A percentile compares a stretch with the other conserved stretches of the same genome.
Evolutionary conservation across 495 filamentous ascomycete genomes (phyloP).

Genomic region (Hypoxylon cercidicola): DNA sequence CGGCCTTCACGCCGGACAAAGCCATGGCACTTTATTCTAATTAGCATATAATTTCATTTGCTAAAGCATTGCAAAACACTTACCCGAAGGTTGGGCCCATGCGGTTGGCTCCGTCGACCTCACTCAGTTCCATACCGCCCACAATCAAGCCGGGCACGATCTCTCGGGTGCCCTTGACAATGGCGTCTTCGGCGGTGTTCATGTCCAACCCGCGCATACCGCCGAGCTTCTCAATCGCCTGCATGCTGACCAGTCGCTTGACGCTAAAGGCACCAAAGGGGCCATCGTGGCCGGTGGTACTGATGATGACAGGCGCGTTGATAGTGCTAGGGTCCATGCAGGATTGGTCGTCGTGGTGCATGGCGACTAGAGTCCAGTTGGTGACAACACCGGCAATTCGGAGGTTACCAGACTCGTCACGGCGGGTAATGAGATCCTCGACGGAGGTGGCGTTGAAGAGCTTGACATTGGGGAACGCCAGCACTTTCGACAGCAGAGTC

Average conservation of each 20-base stretch:
- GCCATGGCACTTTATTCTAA: slow-evolving; percentile 75
- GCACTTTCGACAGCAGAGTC: slow-evolving; percentile 81
- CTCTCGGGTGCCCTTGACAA: slow-evolving; percentile 89
- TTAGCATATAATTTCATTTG: slow-evolving; percentile 2
- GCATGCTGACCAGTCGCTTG: slow-evolving; percentile 86
- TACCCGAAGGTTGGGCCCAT: slow-evolving; percentile 67
- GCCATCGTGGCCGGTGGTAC: slow-evolving; percentile 89
- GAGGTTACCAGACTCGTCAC: slow-evolving; percentile 58
- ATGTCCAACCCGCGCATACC: slow-evolving; percentile 94
- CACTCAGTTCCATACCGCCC: slow-evolving; percentile 92
- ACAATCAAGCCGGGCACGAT: slow-evolving; percentile 86
- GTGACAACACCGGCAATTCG: slow-evolving; percentile 89
- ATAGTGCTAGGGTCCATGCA: slow-evolving; percentile 98
- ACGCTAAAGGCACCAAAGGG: slow-evolving; percentile 90
- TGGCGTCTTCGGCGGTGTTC: slow-evolving; percentile 88
- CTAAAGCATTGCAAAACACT: slow-evolving; percentile 29
- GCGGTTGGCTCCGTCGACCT: slow-evolving; percentile 88
- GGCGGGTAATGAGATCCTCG: slow-evolving; percentile 87
- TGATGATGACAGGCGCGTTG: slow-evolving; percentile 86
- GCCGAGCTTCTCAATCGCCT: slow-evolving; percentile 79
- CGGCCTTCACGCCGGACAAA: slow-evolving; percentile 84
- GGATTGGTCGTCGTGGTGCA: slow-evolving; percentile 91
- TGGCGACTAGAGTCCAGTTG: slow-evolving; percentile 91
- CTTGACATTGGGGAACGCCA: slow-evolving; percentile 89
- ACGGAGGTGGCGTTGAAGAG: slow-evolving; percentile 93